A percentile compares a stretch with the other conserved stretches of the same genome.
Evolutionary conservation across 1,139 yeast species (phyloP).

Genomic region (Debaryomyces udenii): DNA sequence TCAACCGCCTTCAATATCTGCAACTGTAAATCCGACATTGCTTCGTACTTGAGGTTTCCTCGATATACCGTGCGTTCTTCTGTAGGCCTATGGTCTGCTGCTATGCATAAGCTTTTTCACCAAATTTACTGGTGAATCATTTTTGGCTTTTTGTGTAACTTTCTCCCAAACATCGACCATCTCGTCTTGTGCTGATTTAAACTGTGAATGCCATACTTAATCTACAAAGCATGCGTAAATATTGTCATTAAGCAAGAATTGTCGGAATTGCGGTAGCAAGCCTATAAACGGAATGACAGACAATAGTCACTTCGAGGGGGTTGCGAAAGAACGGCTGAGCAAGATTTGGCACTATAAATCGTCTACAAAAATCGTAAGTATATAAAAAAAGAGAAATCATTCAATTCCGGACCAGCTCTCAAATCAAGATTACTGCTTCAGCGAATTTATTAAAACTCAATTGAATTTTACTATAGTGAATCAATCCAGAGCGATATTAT

Average conservation of each 20-base stretch:
- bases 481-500: too few relatives aligned
- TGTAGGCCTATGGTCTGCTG: background rate
- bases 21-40: conserved; percentile 60
- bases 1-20: conserved; percentile 64
- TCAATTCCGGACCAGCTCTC: too few relatives aligned
- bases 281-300: too few relatives aligned
- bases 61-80: background rate
- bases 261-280: background rate
- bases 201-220: background rate
- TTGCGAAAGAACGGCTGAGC: conserved; percentile 14
- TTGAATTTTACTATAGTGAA: too few relatives aligned
- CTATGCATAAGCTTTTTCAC: background rate
- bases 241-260: background rate
- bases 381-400: too few relatives aligned
- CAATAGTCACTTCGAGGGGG: too few relatives aligned
- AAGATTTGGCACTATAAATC: background rate
- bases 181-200: too few relatives aligned
- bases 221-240: background rate
- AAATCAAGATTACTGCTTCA: too few relatives aligned
- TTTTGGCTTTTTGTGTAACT: conserved; percentile 5
- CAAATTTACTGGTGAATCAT: conserved; percentile 4
- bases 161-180: conserved; percentile 1
- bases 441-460: too few relatives aligned
- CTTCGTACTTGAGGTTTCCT: conserved; percentile 2
- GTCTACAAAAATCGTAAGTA: too few relatives aligned